Evolutionary conservation across 495 filamentous ascomycete genomes (phyloP).

Genomic region (Podospora bellae-mahoneyi): DNA sequence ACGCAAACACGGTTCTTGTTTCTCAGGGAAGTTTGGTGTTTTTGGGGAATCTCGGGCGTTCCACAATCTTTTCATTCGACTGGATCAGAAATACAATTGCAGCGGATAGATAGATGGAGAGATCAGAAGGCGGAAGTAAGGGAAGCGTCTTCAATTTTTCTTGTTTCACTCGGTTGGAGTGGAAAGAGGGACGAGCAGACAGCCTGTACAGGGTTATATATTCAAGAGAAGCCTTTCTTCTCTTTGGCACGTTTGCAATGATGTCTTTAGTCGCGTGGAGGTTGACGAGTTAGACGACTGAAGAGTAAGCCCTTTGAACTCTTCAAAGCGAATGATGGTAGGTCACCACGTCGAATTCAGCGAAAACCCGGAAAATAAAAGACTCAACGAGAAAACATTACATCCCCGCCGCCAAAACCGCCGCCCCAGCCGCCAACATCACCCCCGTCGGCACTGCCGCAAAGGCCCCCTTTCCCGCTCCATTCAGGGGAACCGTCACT

Average conservation of each 20-base stretch:
- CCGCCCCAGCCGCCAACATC: constrained; percentile 15
- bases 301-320: too few species aligned
- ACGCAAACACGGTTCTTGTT: too few species aligned
- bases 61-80: too few species aligned
- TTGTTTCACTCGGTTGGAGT: not conserved
- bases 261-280: not conserved
- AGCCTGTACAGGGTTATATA: not conserved
- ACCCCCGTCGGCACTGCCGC: constrained; percentile 9
- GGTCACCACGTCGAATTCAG: too few species aligned
- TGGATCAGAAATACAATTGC: too few species aligned
- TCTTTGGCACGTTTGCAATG: not conserved
- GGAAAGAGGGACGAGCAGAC: not conserved
- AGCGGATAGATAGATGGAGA: not conserved
- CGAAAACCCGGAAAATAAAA: too few species aligned
- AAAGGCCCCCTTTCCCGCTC: not conserved
- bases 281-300: too few species aligned
- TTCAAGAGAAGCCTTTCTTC: not conserved
- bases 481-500: constrained; percentile 26
- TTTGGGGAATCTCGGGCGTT: too few species aligned
- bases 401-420: constrained; percentile 12
- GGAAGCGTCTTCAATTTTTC: not conserved
- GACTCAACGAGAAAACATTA: not conserved
- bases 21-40: too few species aligned
- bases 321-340: too few species aligned
- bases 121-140: not conserved